Evolutionary conservation across 768 basidiomycete species (phyloP), one percentile per base, ranked within the genome.

Genomic region (Favolaschia claudopus): DNA sequence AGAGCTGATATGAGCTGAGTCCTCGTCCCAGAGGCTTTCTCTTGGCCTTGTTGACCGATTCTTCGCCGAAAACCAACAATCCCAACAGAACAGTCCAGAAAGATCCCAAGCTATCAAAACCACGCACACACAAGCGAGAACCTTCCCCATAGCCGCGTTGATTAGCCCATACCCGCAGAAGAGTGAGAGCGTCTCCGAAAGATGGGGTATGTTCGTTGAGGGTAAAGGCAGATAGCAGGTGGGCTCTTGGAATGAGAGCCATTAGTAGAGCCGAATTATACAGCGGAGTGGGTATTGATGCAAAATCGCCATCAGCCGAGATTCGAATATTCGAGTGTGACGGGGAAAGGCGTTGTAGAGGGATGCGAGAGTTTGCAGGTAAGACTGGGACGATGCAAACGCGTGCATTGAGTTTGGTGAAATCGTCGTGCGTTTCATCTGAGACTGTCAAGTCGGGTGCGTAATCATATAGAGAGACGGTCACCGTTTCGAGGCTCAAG

Each of bases 111-210:
- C 81, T 82, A 67, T 87, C 90, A 68, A 89, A 95, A 15, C 92
- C 92, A 15, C 82, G 77, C 4, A 92, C 77, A 65, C 85, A 89
- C 60, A 85, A 68, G 37, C 78, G 74, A 4, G 74, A 71, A 12
- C 89, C 85, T 60, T 82, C 80, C 3, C 85, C 82, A 63, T 89
- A 95, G 0, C 94, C 94, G 37, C 95, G 81, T 65, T 95, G 91
- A 46, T 88, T 87, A 1, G 92, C 93, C 97, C 97, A 99, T 15
- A 96, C 83, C 10, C 93, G 85, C 15, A 98, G 83, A 1, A 98
- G 79, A 0, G 89, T 80, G 9, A 94, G 71, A 1, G 93, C 93
- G 47, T 95, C 89, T 2, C 74, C 71, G 70, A 93, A 95, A 0
- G 87, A 81, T 0, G 89, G 81, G 10, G 85, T 74, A 12, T 82